Evolutionary conservation across 139 green algal species (phyloP).

Genomic region (Chloropicon primus): DNA sequence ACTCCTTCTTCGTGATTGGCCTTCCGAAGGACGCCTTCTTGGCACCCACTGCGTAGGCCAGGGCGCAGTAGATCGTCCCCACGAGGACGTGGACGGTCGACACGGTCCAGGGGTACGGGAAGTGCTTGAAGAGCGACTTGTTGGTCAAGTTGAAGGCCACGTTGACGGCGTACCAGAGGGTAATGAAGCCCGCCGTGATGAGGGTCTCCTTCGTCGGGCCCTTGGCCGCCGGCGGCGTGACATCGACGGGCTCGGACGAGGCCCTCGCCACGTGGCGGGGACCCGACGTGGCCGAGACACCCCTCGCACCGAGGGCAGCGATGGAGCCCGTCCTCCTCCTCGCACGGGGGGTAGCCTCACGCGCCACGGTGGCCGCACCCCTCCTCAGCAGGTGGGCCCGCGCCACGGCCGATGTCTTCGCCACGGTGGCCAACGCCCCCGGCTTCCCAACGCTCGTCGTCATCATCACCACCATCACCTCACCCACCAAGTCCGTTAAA

Average conservation of each 20-base stretch:
- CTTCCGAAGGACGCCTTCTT: slow-evolving; percentile 80
- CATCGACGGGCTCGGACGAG: not conserved
- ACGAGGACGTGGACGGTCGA: not conserved
- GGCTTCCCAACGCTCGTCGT: too few species aligned
- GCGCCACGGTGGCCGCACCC: too few species aligned
- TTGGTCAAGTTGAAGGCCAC: slow-evolving; percentile 7
- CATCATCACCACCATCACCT: too few species aligned
- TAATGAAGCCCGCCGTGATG: slow-evolving; percentile 68
- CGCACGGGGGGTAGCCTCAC: too few species aligned
- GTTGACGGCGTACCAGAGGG: slow-evolving; percentile 20
- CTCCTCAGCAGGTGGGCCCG: too few species aligned
- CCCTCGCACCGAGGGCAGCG: too few species aligned
- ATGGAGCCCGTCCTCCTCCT: too few species aligned
- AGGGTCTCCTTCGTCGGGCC: slow-evolving; percentile 10
- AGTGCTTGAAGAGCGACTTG: slow-evolving; percentile 1
- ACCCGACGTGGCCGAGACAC: too few species aligned
- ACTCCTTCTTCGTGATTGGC: slow-evolving; percentile 68
- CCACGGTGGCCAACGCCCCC: too few species aligned
- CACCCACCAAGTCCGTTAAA: too few species aligned
- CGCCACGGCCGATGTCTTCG: too few species aligned
- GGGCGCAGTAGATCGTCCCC: slow-evolving; percentile 41
- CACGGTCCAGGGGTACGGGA: not conserved
- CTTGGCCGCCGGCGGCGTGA: not conserved
- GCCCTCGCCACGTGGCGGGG: not conserved
- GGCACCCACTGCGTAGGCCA: slow-evolving; percentile 59